Conservation (phyloP, 257 asterid species). For the Solanum phureja region DNA sequence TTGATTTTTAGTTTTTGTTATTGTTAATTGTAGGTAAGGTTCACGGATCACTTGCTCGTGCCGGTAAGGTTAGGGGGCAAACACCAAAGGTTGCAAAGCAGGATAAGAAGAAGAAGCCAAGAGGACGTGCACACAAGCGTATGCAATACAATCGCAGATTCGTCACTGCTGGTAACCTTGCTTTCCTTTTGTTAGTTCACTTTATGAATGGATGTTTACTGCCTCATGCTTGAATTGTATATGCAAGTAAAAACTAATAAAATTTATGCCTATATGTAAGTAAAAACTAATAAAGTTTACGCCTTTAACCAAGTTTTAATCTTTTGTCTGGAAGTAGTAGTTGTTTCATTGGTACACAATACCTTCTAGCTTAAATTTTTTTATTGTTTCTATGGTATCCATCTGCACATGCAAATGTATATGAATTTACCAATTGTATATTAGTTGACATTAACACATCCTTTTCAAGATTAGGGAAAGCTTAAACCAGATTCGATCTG, state of each 20-base stretch:
- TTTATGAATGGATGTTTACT: neutral
- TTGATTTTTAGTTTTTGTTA: neutral
- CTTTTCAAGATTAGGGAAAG: neutral
- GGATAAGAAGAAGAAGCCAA: constrained; percentile 87
- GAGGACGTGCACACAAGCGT: constrained; percentile 91
- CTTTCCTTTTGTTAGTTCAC: neutral
- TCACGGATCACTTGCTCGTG: constrained; percentile 95
- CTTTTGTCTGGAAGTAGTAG: neutral
- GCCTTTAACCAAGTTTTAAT: neutral
- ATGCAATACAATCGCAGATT: constrained; percentile 86
- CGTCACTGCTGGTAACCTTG: constrained; percentile 70
- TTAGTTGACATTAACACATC: neutral
- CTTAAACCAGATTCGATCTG: neutral
- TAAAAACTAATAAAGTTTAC: neutral
- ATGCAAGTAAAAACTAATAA: neutral
- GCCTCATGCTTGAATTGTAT: neutral
- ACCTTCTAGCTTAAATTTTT: neutral
- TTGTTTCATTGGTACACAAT: neutral
- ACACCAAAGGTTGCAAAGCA: constrained; percentile 88
- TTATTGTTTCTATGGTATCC: neutral
- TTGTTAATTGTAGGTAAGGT: constrained; percentile 51
- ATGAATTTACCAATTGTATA: neutral
- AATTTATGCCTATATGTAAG: neutral
- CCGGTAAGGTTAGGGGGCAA: constrained; percentile 89
- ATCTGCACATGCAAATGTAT: neutral